phyloP scores from a whole-genome alignment of 1,284 basidiomycete genomes.

The Polyporus tsugae region DNA sequence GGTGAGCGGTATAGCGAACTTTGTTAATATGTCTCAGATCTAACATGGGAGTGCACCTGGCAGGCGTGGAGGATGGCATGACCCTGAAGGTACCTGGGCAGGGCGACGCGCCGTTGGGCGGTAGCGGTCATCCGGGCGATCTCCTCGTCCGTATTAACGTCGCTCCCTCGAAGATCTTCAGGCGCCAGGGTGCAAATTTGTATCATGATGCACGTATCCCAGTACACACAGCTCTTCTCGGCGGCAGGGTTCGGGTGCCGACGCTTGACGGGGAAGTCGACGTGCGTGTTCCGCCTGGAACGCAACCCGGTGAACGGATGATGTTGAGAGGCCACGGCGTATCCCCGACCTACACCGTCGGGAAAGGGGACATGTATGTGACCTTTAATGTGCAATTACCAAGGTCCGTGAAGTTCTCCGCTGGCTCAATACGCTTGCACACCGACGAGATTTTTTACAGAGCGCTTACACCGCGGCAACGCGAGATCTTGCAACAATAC shows the following conservation, averaged over 20 bases:
- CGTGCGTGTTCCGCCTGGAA: conserved; percentile 92
- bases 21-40: conserved; percentile 21
- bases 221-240: conserved; percentile 90
- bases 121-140: conserved; percentile 84
- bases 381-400: conserved; percentile 91
- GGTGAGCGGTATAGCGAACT: conserved; percentile 56
- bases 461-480: conserved; percentile 84
- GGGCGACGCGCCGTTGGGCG: conserved; percentile 88
- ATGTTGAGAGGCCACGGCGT: conserved; percentile 92
- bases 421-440: conserved; percentile 30
- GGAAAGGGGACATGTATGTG: conserved; percentile 91
- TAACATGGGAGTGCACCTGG: conserved; percentile 19
- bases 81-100: conserved; percentile 84
- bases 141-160: conserved; percentile 91
- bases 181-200: conserved; percentile 91
- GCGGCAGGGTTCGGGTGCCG: conserved; percentile 92
- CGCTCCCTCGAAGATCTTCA: conserved; percentile 84
- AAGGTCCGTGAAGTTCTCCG: conserved; percentile 63
- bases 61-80: conserved; percentile 98
- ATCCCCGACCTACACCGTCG: conserved; percentile 69
- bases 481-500: conserved; percentile 88
- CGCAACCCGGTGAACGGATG: conserved; percentile 98
- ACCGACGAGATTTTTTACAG: conserved; percentile 50
- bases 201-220: conserved; percentile 94
- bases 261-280: conserved; percentile 97